Evolutionary conservation across 495 filamentous ascomycete species (phyloP), one percentile per base, ranked within the genome.

Genomic region (Neurospora tetrasperma): DNA sequence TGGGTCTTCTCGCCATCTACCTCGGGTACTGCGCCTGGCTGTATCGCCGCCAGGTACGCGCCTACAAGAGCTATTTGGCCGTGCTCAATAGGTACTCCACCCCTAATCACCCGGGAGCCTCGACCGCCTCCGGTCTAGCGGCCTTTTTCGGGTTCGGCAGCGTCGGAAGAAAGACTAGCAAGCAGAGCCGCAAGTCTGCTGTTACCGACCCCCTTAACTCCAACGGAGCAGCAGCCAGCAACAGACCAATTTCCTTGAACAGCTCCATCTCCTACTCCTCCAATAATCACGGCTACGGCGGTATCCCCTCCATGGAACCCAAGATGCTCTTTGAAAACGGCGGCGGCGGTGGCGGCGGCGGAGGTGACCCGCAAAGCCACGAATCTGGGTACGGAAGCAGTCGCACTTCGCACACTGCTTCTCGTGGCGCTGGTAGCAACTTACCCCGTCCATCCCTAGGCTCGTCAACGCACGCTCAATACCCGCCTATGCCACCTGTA

Each of bases 11-110:
- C 5, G 87, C 89, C 3, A 80, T 80, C 10, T 90, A 93, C 76
- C 83, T 94, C 23, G 90, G 89, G 16, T 92, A 92, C 83, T 91
- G 91, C 79, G 86, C 88, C 27, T 92, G 88, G 85, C 80, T 93
- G 7, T 92, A 91, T 81, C 85, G 89, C 41, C 85, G 86, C 35
- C 90, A 90, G 74, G 83, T 92, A 12, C 73, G 76, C 1, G 84
- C 90, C 6, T 92, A 90, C 81, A 88, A 88, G 75, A 81, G 84
- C 40, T 88, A 92, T 78, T 85, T 91, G 40, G 85, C 86, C 16
- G 86, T 90, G 76, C 82, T 86, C n/a, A 82, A 82, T 74, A 75
- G 82, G 18, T 79, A 85, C 72, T 75, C 80, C 42, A 76, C 78
- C 39, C 54, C 54, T 0, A 23, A 62, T 72, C 79, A 69, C 70